Percentiles rank a stretch among this genome's conserved stretches.
Evolutionary conservation across 2,329 filamentous ascomycete genomes (phyloP).

Genomic region (Xylaria sp.): DNA sequence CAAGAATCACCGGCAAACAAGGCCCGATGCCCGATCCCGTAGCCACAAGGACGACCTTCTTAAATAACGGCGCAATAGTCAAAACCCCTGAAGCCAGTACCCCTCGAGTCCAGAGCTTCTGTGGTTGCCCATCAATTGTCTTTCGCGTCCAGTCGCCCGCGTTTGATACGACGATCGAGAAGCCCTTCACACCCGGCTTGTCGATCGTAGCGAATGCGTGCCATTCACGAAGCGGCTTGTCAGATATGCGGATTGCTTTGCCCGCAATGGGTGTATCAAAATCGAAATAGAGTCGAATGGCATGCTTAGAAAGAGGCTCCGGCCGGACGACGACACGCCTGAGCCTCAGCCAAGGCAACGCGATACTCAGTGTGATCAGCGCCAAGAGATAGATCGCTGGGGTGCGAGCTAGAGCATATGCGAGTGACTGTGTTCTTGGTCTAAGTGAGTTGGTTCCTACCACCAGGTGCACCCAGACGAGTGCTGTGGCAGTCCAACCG

Average conservation of each 20-base stretch:
- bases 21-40: constrained; percentile 81
- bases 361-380: constrained; percentile 71
- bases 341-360: constrained; percentile 79
- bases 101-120: constrained; percentile 74
- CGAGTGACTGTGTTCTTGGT: constrained; percentile 47
- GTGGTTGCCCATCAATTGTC: constrained; percentile 71
- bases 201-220: constrained; percentile 81
- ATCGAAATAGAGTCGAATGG: constrained; percentile 75
- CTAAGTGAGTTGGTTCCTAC: constrained; percentile 61
- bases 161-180: constrained; percentile 76
- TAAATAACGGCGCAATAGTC: constrained; percentile 74
- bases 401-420: constrained; percentile 52
- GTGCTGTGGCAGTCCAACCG: constrained; percentile 73
- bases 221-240: constrained; percentile 74
- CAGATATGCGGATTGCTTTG: constrained; percentile 69
- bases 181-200: constrained; percentile 59
- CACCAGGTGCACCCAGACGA: constrained; percentile 74
- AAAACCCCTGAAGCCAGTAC: constrained; percentile 75
- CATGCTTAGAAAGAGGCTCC: constrained; percentile 77
- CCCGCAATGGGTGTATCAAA: constrained; percentile 69
- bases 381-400: constrained; percentile 74
- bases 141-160: constrained; percentile 79
- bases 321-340: constrained; percentile 73
- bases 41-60: constrained; percentile 72
- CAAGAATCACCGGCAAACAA: constrained; percentile 38